Percentiles rank a stretch among this genome's conserved stretches.
These are phyloP conservation scores for Herpotrichia juniperi DNA, from an alignment of 2,329 filamentous ascomycete genomes.

Conservation along the genomic window DNA sequence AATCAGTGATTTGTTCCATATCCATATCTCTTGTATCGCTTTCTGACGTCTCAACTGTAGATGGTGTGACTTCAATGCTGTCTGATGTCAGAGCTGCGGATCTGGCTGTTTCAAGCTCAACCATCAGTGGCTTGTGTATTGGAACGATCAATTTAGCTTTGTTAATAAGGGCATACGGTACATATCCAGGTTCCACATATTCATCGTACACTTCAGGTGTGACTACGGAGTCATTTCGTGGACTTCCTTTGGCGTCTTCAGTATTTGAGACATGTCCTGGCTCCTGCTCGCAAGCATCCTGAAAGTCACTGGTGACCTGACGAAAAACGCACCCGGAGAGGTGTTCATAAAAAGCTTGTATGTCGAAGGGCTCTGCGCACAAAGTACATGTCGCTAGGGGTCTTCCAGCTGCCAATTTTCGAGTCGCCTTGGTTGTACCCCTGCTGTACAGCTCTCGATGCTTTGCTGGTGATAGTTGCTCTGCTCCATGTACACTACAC, in stretches of 20 bases:
- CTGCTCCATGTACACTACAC: constrained; percentile 82
- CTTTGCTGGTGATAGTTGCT: constrained; percentile 75
- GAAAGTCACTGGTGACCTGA: constrained; percentile 43
- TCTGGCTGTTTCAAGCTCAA: no score
- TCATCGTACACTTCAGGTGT: background rate
- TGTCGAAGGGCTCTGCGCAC: constrained; percentile 82
- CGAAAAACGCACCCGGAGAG: constrained; percentile 70
- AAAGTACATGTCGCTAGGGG: constrained; percentile 84
- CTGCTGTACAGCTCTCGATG: constrained; percentile 75
- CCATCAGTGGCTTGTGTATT: no score
- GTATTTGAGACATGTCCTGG: background rate
- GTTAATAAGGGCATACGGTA: background rate
- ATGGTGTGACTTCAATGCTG: background rate
- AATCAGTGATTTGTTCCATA: constrained; percentile 20
- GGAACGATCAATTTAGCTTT: background rate
- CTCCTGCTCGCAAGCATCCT: constrained; percentile 8
- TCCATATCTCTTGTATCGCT: constrained; percentile 3
- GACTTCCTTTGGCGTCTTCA: background rate
- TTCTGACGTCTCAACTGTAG: background rate
- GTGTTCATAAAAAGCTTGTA: constrained; percentile 95
- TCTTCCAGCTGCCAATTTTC: constrained; percentile 59
- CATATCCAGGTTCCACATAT: no score
- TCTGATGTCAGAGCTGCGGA: background rate
- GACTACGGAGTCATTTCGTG: background rate
- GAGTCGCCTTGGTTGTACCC: constrained; percentile 50